A percentile compares a stretch with the other conserved stretches of the same genome.
These are phyloP conservation scores for Pichia sp. DNA, from an alignment of 1,139 yeast genomes.

Conservation along the genomic window DNA sequence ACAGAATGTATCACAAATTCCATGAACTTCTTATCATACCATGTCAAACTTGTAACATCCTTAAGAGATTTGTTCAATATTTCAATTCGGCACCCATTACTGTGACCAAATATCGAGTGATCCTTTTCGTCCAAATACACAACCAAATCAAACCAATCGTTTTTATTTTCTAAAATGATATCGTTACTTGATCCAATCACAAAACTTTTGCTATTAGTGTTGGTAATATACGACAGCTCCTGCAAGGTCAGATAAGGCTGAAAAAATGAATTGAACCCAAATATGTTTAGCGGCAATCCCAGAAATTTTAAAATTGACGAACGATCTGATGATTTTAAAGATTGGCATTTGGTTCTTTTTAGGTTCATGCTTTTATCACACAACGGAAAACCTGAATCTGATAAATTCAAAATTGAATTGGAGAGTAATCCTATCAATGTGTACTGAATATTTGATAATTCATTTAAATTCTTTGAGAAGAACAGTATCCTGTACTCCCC, in stretches of 20 bases:
- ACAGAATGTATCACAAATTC: slow-evolving; percentile 35
- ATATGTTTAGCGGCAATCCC: slow-evolving; percentile 82
- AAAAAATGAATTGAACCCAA: slow-evolving; percentile 82
- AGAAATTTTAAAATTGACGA: slow-evolving; percentile 68
- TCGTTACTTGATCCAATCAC: slow-evolving; percentile 87
- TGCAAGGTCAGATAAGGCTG: slow-evolving; percentile 91
- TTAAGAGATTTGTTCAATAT: slow-evolving; percentile 35
- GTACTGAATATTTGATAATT: slow-evolving; percentile 70
- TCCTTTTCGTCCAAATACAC: slow-evolving; percentile 23
- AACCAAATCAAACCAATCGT: slow-evolving; percentile 44
- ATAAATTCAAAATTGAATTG: slow-evolving; percentile 60
- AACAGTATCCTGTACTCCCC: slow-evolving; percentile 57
- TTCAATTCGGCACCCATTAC: slow-evolving; percentile 29
- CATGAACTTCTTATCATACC: slow-evolving; percentile 70
- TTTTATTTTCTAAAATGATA: slow-evolving; percentile 62
- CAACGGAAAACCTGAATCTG: slow-evolving; percentile 75
- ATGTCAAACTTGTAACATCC: slow-evolving; percentile 42
- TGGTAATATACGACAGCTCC: slow-evolving; percentile 67
- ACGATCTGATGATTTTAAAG: slow-evolving; percentile 72
- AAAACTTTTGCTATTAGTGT: slow-evolving; percentile 52
- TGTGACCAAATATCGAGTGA: slow-evolving; percentile 30
- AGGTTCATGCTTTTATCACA: slow-evolving; percentile 47
- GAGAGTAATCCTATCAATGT: slow-evolving; percentile 70
- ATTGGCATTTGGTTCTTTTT: slow-evolving; percentile 49
- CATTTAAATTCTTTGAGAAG: slow-evolving; percentile 78